Base-by-base conservation (phyloP, 306 rosid species). In the Prunus padus region DNA sequence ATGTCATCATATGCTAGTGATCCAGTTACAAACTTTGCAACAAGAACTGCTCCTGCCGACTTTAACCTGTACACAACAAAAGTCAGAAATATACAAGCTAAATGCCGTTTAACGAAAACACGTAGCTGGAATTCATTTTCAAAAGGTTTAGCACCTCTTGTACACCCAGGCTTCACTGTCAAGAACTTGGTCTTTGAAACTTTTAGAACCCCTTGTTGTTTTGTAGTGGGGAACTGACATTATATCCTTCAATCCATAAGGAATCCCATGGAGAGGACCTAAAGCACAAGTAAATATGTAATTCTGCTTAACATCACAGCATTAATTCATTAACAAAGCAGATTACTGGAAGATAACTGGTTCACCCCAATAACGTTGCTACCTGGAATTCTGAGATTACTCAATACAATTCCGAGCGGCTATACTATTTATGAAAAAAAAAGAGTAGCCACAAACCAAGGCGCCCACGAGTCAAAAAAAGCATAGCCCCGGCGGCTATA, bases 201-300 rank as follows among this genome's bases (percentile, higher is more conserved):
- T 79, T 82, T 23, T 88, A 63, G 97, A 89, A 54, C 93, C 92
- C 97, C 96, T 91, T 14, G 96, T 93, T 25, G 92, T 91, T 88
- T 71, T 86, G 84, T 89, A 91, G 42, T 56, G 47, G n/a, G 98
- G 97, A 28, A 89, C 93, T 3, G 91, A 80, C 75, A 93, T 89
- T 85, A 88, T 85, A 80, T 93, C 96, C 88, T 91, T 93, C 74
- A 93, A 79, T 47, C 98, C 98, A 73, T 91, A 93, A 71, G 93
- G 98, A 68, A 93, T 91, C 68, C 92, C 92, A 76, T 93, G 89
- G 55, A 93, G 88, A 67, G 92, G 92, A 50, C 96, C 98, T 93
- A 78, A 65, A 74, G 67, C 37, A 67, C 40, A 75, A 67, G 33
- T 30, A 3, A 11, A 1, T 11, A 69, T 28, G 62, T 50, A 52